Base-by-base conservation (phyloP, 2,329 filamentous ascomycete genomes). In the Penicillium sp. region DNA sequence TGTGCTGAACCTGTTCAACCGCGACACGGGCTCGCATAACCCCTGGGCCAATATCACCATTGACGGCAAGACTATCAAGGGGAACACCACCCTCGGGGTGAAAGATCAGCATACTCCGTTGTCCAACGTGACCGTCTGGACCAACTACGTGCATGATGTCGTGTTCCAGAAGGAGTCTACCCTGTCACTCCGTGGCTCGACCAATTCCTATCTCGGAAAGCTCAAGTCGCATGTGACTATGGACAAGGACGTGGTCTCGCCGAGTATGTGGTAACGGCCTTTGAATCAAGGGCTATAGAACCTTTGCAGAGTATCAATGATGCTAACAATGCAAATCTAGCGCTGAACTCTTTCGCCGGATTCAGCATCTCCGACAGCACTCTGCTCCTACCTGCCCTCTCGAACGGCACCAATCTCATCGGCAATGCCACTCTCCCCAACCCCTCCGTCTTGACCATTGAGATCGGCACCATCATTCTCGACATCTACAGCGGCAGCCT, bases 381-480 rank as follows among this genome's bases (percentile, higher is more conserved):
- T 30, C 75, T 86, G 57, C 75, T 84, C 53, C 70, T 80, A 6
- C 74, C 75, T 28, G 64, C 75, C 2, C 59, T 73, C 42, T 60
- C 71, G 0, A 81, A 84, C 61, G 80, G 80, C 58, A 80, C 81
- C 37, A 87, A 87, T 66, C 76, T 87, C 55, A 59, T 81, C 35
- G 85, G 82, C 67, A 81, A 78, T 52, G 81, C 84, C 55, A 79
- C 74, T 37, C 82, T 88, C 42, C 84, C 84, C 58, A 88, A 87
- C 68, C 85, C 84, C 0, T 85, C 84, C 1, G 76, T 84, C 30
- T 73, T 86, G 71, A 85, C 81, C 4, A 71, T 87, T 52, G 78
- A 81, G 49, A 80, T 87, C 61, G 85, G 85, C 62, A 83, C 84
- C 59, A 80, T 86, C 1, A 81, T 82, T 6, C 76, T 87, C 65